phyloP scores from a whole-genome alignment of 768 basidiomycete genomes.

The Collybia nuda region DNA sequence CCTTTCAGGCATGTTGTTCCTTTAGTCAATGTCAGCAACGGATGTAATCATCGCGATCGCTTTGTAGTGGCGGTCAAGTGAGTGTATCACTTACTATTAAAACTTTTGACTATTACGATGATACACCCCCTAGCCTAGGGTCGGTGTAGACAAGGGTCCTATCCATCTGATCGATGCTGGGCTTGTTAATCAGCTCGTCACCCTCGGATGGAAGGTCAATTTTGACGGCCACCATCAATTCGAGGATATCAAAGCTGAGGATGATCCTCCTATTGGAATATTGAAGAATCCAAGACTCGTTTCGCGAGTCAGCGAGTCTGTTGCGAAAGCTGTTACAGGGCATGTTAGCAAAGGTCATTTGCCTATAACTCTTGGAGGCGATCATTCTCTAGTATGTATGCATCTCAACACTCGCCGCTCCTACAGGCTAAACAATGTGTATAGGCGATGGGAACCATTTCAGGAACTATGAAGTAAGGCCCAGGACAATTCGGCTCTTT shows the following conservation, averaged over 20 bases:
- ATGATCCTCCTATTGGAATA: conserved; percentile 82
- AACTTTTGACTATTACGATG: conserved; percentile 4
- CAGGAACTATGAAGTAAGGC: conserved; percentile 76
- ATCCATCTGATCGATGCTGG: conserved; percentile 89
- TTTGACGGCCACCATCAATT: conserved; percentile 93
- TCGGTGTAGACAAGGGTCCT: conserved; percentile 86
- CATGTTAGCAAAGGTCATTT: conserved; percentile 80
- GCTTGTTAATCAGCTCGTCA: conserved; percentile 70
- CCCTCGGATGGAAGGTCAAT: conserved; percentile 84
- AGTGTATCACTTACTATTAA: conserved; percentile 13
- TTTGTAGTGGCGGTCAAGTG: conserved; percentile 64
- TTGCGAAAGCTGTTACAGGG: conserved; percentile 72
- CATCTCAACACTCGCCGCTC: conserved; percentile 2
- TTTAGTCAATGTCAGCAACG: background rate
- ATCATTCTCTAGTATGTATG: conserved; percentile 82
- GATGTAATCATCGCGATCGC: conserved; percentile 4
- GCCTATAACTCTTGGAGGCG: conserved; percentile 91
- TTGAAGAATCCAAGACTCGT: conserved; percentile 92
- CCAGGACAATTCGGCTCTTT: background rate
- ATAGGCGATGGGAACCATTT: conserved; percentile 89
- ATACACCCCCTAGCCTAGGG: conserved; percentile 50
- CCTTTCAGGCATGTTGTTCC: conserved; percentile 79
- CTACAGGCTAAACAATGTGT: conserved; percentile 8
- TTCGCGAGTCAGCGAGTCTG: conserved; percentile 75
- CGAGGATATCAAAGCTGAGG: conserved; percentile 60